These are phyloP conservation scores for Aureococcus anophagefferens DNA, from an alignment of 108 stramenopile species.

Conservation along the genomic window DNA sequence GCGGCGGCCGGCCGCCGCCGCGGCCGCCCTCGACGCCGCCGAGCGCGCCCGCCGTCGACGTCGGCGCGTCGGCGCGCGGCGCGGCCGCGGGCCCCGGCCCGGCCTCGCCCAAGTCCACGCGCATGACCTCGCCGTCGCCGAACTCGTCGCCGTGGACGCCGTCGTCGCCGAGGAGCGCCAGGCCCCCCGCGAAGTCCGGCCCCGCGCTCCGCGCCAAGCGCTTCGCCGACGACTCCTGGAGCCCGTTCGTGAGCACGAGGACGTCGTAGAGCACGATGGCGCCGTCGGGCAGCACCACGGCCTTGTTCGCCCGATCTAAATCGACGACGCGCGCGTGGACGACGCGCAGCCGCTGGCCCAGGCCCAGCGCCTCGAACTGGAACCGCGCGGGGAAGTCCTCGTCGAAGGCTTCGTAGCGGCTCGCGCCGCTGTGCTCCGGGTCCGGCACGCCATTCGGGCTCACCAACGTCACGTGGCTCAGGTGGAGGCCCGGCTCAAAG, in stretches of 20 bases:
- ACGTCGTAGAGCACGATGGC: slow-evolving; percentile 36
- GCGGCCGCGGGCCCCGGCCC: too few relatives aligned
- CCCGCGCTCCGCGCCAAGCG: neutral
- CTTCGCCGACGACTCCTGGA: slow-evolving; percentile 15
- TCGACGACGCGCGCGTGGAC: slow-evolving; percentile 16
- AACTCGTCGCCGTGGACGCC: neutral
- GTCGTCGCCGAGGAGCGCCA: neutral
- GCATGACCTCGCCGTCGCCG: too few relatives aligned
- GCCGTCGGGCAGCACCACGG: slow-evolving; percentile 34
- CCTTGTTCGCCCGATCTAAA: slow-evolving; percentile 32
- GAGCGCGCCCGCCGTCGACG: too few relatives aligned
- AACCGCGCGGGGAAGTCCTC: slow-evolving; percentile 7
- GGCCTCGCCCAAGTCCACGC: too few relatives aligned
- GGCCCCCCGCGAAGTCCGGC: too few relatives aligned
- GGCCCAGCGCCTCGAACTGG: slow-evolving; percentile 14
- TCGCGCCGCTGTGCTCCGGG: too few relatives aligned
- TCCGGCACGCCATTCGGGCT: slow-evolving; percentile 9
- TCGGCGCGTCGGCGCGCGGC: too few relatives aligned
- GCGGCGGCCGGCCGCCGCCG: too few relatives aligned
- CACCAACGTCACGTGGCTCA: slow-evolving; percentile 34
- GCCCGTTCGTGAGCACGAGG: slow-evolving; percentile 39
- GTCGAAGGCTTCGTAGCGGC: neutral
- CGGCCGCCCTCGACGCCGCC: too few relatives aligned
- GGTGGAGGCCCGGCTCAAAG: slow-evolving; percentile 23
- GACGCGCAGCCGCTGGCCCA: slow-evolving; percentile 23